A percentile compares a stretch with the other conserved stretches of the same genome.
These are phyloP conservation scores for Fusarium sp. DNA, from an alignment of 2,329 filamentous ascomycete genomes.

Conservation along the genomic window DNA sequence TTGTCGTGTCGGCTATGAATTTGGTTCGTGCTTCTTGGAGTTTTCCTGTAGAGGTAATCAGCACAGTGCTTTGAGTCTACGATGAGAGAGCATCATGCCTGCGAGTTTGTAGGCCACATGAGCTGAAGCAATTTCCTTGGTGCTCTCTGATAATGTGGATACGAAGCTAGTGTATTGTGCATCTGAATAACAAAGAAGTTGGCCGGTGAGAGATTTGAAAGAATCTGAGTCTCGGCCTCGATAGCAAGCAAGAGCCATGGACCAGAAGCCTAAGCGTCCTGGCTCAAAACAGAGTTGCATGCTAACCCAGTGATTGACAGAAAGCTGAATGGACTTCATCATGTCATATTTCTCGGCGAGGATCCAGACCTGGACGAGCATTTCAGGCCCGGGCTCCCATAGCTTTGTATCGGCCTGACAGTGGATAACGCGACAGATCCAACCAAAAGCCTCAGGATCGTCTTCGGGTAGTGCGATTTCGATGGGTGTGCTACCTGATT, in stretches of 20 bases:
- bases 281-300: not conserved
- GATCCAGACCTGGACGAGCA: not conserved
- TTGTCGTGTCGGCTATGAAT: rapidly evolving
- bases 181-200: not conserved
- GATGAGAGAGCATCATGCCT: not conserved
- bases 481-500: not conserved
- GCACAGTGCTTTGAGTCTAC: not conserved
- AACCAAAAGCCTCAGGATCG: not conserved
- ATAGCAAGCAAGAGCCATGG: not conserved
- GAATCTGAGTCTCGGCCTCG: rapidly evolving
- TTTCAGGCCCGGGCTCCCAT: not conserved
- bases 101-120: not conserved
- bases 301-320: not conserved
- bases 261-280: not conserved
- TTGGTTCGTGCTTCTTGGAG: not conserved
- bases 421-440: conserved; percentile 10
- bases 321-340: conserved; percentile 7
- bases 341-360: conserved; percentile 19
- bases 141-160: rapidly evolving
- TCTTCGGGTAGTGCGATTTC: conserved; percentile 13
- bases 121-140: not conserved
- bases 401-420: conserved; percentile 1
- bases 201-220: not conserved
- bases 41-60: not conserved
- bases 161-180: not conserved